These are phyloP conservation scores for Erigeron philadelphicus DNA, from an alignment of 140 eudicot genomes.

Conservation along the genomic window DNA sequence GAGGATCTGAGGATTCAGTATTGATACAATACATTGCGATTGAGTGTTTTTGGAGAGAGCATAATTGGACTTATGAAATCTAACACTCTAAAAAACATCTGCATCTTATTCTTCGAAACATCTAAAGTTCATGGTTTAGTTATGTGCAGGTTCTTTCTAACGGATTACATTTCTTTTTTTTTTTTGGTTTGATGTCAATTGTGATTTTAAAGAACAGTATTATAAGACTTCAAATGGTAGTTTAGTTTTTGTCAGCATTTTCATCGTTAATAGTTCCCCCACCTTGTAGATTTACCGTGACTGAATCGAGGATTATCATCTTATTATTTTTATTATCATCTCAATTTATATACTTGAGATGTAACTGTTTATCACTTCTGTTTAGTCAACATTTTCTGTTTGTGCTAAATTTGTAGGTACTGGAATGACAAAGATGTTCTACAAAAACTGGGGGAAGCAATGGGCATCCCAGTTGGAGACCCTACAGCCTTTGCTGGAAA, in stretches of 20 bases:
- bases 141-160: not conserved
- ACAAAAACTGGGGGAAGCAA: constrained; percentile 84
- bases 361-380: not conserved
- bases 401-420: constrained; percentile 44
- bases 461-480: constrained; percentile 81
- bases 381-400: not conserved
- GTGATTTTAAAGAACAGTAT: not conserved
- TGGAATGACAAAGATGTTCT: constrained; percentile 89
- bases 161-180: not conserved
- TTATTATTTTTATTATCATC: not conserved
- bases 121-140: too few relatives aligned
- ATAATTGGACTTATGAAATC: too few relatives aligned
- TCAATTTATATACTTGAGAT: not conserved
- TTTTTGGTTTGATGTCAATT: not conserved
- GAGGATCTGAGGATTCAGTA: too few relatives aligned
- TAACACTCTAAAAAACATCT: too few relatives aligned
- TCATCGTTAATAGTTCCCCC: not conserved
- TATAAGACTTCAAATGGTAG: not conserved
- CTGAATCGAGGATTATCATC: constrained; percentile 4
- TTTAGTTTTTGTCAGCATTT: not conserved
- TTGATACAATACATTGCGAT: too few relatives aligned
- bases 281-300: not conserved
- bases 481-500: constrained; percentile 49
- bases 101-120: too few relatives aligned
- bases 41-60: too few relatives aligned